Percentiles rank a stretch among this genome's conserved stretches.
Evolutionary conservation across 768 basidiomycete genomes (phyloP).

Genomic region (Mycena galericulata): DNA sequence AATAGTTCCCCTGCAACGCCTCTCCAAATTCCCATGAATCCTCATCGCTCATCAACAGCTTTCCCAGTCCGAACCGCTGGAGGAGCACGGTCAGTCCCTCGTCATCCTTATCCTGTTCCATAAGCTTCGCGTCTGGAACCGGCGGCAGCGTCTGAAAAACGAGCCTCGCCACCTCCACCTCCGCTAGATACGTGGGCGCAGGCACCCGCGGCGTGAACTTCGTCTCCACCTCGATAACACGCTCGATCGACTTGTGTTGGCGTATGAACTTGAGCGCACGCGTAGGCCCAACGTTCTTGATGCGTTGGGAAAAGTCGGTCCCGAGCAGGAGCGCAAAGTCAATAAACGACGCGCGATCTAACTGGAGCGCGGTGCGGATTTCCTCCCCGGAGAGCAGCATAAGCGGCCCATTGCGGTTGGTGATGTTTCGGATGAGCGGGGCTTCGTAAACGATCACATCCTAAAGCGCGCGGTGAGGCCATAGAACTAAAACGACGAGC

Average conservation of each 20-base stretch:
- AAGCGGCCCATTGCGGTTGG: conserved; percentile 69
- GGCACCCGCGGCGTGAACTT: conserved; percentile 65
- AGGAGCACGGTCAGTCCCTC: conserved; percentile 58
- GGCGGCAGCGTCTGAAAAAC: conserved; percentile 79
- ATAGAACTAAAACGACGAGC: conserved; percentile 13
- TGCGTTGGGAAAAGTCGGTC: conserved; percentile 90
- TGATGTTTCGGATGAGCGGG: conserved; percentile 84
- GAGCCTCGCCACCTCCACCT: conserved; percentile 70
- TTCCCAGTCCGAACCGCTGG: conserved; percentile 62
- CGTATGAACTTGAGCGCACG: conserved; percentile 84
- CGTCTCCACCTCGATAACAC: conserved; percentile 63
- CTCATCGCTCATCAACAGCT: conserved; percentile 45
- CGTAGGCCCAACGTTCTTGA: conserved; percentile 83
- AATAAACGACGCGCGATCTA: conserved; percentile 71
- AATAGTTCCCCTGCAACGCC: conserved; percentile 73
- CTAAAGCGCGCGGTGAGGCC: conserved; percentile 47
- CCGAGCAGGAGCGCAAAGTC: conserved; percentile 92
- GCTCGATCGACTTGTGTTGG: conserved; percentile 78
- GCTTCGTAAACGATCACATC: conserved; percentile 88
- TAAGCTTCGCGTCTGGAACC: conserved; percentile 55
- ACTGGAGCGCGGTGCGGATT: conserved; percentile 66
- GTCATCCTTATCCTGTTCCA: conserved; percentile 57
- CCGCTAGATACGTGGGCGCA: conserved; percentile 66
- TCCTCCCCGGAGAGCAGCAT: conserved; percentile 71
- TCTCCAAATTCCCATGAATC: conserved; percentile 57